Percentiles rank a stretch among this genome's conserved stretches.
Conservation (phyloP, 139 green algal species). For the Chlamydomonas asymmetrica region DNA sequence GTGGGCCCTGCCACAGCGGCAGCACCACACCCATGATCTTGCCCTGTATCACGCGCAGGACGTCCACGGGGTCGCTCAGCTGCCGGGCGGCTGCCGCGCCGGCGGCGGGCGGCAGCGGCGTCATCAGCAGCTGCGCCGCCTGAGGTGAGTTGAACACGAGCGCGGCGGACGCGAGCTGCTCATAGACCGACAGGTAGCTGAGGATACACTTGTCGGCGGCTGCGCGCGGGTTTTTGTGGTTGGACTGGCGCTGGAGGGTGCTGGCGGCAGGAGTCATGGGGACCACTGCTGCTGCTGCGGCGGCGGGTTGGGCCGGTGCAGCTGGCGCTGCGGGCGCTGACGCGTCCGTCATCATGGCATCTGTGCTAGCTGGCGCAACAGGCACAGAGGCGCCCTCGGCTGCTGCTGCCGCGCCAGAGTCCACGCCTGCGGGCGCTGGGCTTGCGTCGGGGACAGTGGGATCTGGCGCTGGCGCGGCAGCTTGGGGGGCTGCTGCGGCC, state of each 20-base stretch:
- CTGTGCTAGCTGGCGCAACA: background rate
- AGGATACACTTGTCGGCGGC: conserved; percentile 31
- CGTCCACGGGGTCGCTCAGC: conserved; percentile 41
- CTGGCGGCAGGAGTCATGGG: background rate
- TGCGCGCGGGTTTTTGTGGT: conserved; percentile 7
- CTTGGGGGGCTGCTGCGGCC: conserved; percentile 1
- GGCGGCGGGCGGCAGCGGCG: conserved; percentile 50
- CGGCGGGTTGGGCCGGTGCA: background rate
- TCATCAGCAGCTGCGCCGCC: conserved; percentile 52
- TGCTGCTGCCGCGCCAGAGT: background rate
- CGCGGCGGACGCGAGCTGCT: conserved; percentile 63
- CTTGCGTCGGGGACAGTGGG: background rate
- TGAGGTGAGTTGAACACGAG: conserved; percentile 53
- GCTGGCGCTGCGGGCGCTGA: background rate
- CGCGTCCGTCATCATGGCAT: conserved; percentile 21
- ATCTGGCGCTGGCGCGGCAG: background rate
- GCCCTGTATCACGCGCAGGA: conserved; percentile 58
- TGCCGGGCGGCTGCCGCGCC: conserved; percentile 13
- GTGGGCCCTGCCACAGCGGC: conserved; percentile 72
- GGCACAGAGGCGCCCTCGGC: background rate
- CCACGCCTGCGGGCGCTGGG: background rate
- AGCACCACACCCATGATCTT: conserved; percentile 65
- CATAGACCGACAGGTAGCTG: conserved; percentile 47
- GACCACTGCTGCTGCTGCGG: background rate
- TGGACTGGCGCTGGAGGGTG: background rate